Evolutionary conservation across 2,329 filamentous ascomycete genomes (phyloP).

Genomic region (Fusarium sp.): DNA sequence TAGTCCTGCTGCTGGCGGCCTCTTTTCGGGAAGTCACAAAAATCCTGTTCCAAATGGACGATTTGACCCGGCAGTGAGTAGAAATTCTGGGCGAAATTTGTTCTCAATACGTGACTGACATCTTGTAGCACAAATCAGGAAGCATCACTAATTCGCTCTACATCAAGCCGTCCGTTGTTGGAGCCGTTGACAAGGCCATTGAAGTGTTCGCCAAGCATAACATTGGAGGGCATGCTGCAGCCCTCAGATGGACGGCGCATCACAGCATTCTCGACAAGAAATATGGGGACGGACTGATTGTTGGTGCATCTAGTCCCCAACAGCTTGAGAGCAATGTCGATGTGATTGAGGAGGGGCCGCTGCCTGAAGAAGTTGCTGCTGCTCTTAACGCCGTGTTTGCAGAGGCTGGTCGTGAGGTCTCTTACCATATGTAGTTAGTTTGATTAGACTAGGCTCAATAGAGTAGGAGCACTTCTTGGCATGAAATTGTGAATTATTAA

Average conservation of each 20-base stretch:
- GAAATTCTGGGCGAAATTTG: fast-evolving
- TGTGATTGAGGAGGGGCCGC: constrained; percentile 52
- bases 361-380: constrained; percentile 50
- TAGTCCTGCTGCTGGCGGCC: constrained; percentile 43
- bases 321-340: constrained; percentile 51
- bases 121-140: constrained; percentile 26
- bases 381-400: constrained; percentile 38
- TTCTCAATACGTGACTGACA: fast-evolving
- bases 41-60: constrained; percentile 24
- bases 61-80: constrained; percentile 42
- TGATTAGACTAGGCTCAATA: background rate
- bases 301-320: constrained; percentile 48
- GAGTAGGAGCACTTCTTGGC: constrained; percentile 28
- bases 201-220: constrained; percentile 46
- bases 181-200: constrained; percentile 42
- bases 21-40: constrained; percentile 43
- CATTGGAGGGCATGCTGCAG: constrained; percentile 53
- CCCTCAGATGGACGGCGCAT: constrained; percentile 54
- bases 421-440: constrained; percentile 28
- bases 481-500: background rate
- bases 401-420: constrained; percentile 26
- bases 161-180: constrained; percentile 42
- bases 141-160: constrained; percentile 43
- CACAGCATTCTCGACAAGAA: constrained; percentile 48
- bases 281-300: constrained; percentile 51